phyloP scores from a whole-genome alignment of 139 green algal genomes.

The Pycnococcus provasolii region DNA sequence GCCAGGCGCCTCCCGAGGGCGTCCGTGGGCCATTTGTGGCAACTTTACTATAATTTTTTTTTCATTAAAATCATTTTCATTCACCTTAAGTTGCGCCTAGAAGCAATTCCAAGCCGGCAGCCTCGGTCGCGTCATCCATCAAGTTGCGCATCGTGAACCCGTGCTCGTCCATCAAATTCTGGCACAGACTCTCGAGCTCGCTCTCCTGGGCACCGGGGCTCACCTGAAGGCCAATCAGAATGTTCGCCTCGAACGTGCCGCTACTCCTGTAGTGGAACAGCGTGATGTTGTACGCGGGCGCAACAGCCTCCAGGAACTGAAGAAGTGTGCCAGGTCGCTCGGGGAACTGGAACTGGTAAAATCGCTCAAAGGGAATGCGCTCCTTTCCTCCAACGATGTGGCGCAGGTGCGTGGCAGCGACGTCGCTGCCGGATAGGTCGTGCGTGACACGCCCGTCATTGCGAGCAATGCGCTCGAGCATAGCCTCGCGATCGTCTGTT shows the following conservation, averaged over 20 bases:
- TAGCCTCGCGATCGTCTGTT: conserved; percentile 17
- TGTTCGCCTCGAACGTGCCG: conserved; percentile 18
- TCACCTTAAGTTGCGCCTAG: no score
- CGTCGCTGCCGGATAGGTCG: conserved; percentile 58
- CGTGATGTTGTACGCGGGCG: conserved; percentile 76
- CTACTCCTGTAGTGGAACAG: conserved; percentile 92
- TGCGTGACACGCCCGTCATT: conserved; percentile 43
- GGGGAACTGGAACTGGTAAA: conserved; percentile 74
- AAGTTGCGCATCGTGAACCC: no score
- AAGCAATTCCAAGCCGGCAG: no score
- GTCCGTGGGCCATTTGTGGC: no score
- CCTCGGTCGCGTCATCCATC: no score
- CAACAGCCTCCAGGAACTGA: conserved; percentile 66
- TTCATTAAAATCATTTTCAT: no score
- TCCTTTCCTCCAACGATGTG: conserved; percentile 70
- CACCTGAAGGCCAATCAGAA: conserved; percentile 73
- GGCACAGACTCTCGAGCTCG: neutral
- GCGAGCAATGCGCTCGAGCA: conserved; percentile 52
- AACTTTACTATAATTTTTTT: no score
- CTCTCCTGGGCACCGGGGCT: no score
- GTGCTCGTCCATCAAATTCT: no score
- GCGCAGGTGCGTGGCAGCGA: conserved; percentile 71
- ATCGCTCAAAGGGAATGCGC: conserved; percentile 54
- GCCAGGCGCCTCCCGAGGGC: no score
- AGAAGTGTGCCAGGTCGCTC: conserved; percentile 74